Evolutionary conservation across 2,329 filamentous ascomycete species (phyloP).

Genomic region (Ceratocystis smalleyi): DNA sequence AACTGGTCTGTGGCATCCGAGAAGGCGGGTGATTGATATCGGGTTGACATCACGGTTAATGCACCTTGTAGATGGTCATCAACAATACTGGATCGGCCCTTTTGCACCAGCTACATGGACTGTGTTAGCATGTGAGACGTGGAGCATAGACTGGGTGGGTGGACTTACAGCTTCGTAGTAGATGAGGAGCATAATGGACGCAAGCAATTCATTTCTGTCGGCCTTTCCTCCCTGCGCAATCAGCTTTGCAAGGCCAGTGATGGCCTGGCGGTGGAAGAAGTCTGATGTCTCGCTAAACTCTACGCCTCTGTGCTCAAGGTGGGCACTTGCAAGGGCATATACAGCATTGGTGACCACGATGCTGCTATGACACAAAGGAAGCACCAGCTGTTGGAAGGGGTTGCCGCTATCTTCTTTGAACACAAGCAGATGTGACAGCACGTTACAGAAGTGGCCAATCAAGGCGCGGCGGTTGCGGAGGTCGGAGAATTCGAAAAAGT

Average conservation of each 20-base stretch:
- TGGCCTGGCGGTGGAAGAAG: conserved; percentile 43
- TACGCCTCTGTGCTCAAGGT: conserved; percentile 52
- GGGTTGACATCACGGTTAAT: conserved; percentile 39
- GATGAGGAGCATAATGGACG: conserved; percentile 44
- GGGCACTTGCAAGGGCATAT: conserved; percentile 68
- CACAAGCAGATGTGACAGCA: conserved; percentile 49
- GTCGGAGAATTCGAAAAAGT: conserved; percentile 42
- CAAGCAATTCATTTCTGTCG: conserved; percentile 42
- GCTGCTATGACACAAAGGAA: conserved; percentile 42
- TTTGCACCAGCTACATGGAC: conserved; percentile 41
- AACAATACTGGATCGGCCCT: conserved; percentile 43
- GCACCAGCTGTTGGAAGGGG: conserved; percentile 45
- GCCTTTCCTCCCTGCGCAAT: conserved; percentile 37
- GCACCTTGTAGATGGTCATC: conserved; percentile 46
- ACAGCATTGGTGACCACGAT: conserved; percentile 63
- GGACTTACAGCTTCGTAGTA: conserved; percentile 46
- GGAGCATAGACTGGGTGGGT: neutral
- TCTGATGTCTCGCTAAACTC: conserved; percentile 39
- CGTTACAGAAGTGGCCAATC: conserved; percentile 48
- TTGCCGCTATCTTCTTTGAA: conserved; percentile 48
- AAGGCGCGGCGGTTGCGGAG: conserved; percentile 39
- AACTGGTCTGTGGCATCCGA: conserved; percentile 40
- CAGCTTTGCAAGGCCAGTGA: conserved; percentile 40
- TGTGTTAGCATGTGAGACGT: neutral
- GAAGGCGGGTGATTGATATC: conserved; percentile 18